phyloP scores from a whole-genome alignment of 371 early-diverging fungal species.

The Zychaea mexicana region DNA sequence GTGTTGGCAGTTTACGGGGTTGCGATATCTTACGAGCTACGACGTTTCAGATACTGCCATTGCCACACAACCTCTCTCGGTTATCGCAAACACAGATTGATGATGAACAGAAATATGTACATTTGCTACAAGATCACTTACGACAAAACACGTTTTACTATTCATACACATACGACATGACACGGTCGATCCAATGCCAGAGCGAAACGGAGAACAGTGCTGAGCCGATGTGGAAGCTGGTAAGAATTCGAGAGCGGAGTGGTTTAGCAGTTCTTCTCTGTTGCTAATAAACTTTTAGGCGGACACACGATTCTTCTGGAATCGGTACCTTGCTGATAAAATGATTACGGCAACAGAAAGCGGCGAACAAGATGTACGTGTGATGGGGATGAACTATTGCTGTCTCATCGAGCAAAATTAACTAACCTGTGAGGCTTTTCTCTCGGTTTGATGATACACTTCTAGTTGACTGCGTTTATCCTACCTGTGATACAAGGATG shows the following conservation, averaged over 20 bases:
- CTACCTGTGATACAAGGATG: conserved; percentile 92
- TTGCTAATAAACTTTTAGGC: conserved; percentile 40
- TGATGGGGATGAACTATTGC: too few species aligned
- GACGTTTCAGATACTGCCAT: conserved; percentile 68
- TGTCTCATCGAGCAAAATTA: too few species aligned
- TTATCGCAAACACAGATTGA: conserved; percentile 30
- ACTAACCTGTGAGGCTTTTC: too few species aligned
- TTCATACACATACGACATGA: conserved; percentile 83
- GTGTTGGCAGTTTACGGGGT: conserved; percentile 63
- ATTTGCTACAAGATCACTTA: conserved; percentile 69
- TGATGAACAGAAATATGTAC: conserved; percentile 79
- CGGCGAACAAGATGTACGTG: conserved; percentile 40
- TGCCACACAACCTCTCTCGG: conserved; percentile 50
- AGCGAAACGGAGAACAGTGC: conserved; percentile 3
- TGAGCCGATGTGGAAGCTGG: conserved; percentile 37
- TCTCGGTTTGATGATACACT: too few species aligned
- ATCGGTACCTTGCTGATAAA: conserved; percentile 66
- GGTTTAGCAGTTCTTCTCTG: too few species aligned
- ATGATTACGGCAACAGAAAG: conserved; percentile 45
- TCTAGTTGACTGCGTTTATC: conserved; percentile 74
- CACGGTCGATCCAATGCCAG: conserved; percentile 79
- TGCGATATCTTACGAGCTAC: conserved; percentile 35
- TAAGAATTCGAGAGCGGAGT: too few species aligned
- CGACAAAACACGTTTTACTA: conserved; percentile 74
- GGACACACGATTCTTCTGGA: conserved; percentile 92